A percentile compares a stretch with the other conserved stretches of the same genome.
Evolutionary conservation across 768 basidiomycete genomes (phyloP).

Genomic region (Scleroderma citrinum): DNA sequence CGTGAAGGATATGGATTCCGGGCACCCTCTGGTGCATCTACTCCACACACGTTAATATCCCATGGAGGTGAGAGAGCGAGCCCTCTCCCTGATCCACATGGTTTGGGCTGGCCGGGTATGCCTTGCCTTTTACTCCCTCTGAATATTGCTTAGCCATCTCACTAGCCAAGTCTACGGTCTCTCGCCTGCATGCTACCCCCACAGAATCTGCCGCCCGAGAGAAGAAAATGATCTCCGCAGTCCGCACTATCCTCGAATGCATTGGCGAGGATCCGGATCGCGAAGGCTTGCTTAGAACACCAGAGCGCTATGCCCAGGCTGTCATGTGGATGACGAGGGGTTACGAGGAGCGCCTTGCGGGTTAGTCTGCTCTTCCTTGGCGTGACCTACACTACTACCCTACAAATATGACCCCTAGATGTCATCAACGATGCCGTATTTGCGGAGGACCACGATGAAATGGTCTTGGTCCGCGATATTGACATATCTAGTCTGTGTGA

Average conservation of each 20-base stretch:
- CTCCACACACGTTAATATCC: constrained; percentile 42
- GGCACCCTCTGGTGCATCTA: constrained; percentile 57
- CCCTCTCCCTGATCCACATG: constrained; percentile 51
- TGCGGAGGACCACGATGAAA: constrained; percentile 98
- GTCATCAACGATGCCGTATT: constrained; percentile 99
- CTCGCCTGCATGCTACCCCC: constrained; percentile 74
- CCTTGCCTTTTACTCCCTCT: constrained; percentile 10
- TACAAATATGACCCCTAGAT: constrained; percentile 44
- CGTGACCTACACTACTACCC: constrained; percentile 4
- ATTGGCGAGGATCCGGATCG: constrained; percentile 98
- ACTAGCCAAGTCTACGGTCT: constrained; percentile 84
- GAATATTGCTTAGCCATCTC: constrained; percentile 8
- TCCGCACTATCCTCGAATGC: constrained; percentile 90
- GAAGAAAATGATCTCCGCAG: constrained; percentile 72
- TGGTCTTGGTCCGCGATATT: constrained; percentile 97
- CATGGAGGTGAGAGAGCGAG: constrained; percentile 19
- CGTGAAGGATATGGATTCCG: constrained; percentile 84
- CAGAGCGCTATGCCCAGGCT: constrained; percentile 94
- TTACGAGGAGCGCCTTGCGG: constrained; percentile 91
- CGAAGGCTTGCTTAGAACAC: constrained; percentile 87
- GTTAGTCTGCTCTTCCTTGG: constrained; percentile 35
- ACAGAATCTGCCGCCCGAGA: constrained; percentile 69
- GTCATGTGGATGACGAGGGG: constrained; percentile 99
- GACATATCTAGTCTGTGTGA: constrained; percentile 97
- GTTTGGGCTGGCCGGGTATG: constrained; percentile 90